phyloP scores from a whole-genome alignment of 768 basidiomycete species.

The Chalciporus pseudorubinellus region DNA sequence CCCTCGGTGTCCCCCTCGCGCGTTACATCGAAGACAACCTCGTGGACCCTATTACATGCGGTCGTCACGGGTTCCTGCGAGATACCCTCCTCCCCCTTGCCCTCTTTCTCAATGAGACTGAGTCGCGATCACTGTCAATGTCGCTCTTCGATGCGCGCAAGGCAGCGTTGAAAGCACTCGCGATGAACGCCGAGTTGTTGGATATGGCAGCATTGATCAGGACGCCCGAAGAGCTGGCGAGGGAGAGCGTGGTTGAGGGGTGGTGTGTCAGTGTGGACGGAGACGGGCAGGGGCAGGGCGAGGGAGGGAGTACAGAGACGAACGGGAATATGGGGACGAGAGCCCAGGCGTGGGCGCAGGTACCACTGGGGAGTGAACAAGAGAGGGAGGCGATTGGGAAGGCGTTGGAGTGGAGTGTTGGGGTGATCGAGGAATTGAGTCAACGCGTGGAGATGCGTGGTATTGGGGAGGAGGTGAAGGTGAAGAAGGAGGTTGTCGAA shows the following conservation, averaged over 20 bases:
- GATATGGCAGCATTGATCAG: constrained; percentile 45
- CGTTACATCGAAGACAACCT: constrained; percentile 41
- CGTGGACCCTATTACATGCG: constrained; percentile 40
- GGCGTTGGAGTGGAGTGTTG: constrained; percentile 58
- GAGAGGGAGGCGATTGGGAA: constrained; percentile 31
- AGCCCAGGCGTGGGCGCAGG: background rate
- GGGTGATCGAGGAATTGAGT: constrained; percentile 44
- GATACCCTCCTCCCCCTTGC: constrained; percentile 20
- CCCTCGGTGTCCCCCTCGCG: constrained; percentile 36
- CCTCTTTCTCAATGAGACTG: background rate
- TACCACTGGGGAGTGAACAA: background rate
- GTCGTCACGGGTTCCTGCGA: constrained; percentile 38
- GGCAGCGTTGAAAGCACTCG: background rate
- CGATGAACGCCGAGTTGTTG: constrained; percentile 20
- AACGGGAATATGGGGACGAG: constrained; percentile 40
- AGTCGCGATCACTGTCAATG: background rate
- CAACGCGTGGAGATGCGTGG: background rate
- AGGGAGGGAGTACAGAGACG: constrained; percentile 33
- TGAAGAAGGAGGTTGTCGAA: constrained; percentile 10
- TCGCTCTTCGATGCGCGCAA: constrained; percentile 7
- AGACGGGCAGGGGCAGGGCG: background rate
- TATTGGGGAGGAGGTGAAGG: background rate
- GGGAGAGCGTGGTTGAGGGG: constrained; percentile 28
- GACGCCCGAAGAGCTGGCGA: constrained; percentile 39
- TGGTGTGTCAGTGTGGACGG: constrained; percentile 22